Base-by-base conservation (phyloP, 768 basidiomycete species). In the Porphyrellus cyaneotinctus region DNA sequence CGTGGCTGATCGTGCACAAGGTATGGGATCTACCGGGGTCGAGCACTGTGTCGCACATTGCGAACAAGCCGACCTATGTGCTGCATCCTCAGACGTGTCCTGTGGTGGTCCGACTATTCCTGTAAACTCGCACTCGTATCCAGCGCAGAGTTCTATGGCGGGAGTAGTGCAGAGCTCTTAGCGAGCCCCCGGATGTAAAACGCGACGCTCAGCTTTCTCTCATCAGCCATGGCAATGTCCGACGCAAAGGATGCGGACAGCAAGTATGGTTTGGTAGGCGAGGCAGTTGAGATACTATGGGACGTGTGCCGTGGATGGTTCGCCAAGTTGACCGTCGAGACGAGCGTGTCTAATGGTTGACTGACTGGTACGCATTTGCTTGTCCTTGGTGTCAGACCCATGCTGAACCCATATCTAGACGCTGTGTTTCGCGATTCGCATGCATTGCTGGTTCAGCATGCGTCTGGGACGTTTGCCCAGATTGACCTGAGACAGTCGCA, bases 201-300 rank as follows among this genome's bases (percentile, higher is more conserved):
- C 23, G 18, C 47, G 2, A 58, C 45, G 13, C 58, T 58, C 54
- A 62, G 57, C 28, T 62, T 70, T 35, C 53, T 68, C 23, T 49
- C 54, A 24, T 49, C 48, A 13, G 49, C 36, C 3, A 20, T 23
- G 26, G 51, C 58, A 4, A 47, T 18, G 5, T 38, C 41, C 6
- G 66, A 66, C 9, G 43, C 46, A 6, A 64, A 61, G 7, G 59
- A 58, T 1, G 43, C 46, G 18, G 58, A 59, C 3, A 57, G 59
- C 4, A 68, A 55, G 22, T 2, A 39, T 17, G 42, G 54, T 2
- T 37, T 38, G 12, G 45, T 60, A 3, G 80, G 83, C 3, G 85
- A 90, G 61, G 72, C 82, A 0, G 75, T 91, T 26, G 90, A 92
- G 60, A 84, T n/a, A n/a, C n/a, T 93, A 22, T 94, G 91, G 91